Evolutionary conservation across 2,329 filamentous ascomycete species (phyloP), one percentile per base, ranked within the genome.

Genomic region (Arthrobotrys pseudoclavata): DNA sequence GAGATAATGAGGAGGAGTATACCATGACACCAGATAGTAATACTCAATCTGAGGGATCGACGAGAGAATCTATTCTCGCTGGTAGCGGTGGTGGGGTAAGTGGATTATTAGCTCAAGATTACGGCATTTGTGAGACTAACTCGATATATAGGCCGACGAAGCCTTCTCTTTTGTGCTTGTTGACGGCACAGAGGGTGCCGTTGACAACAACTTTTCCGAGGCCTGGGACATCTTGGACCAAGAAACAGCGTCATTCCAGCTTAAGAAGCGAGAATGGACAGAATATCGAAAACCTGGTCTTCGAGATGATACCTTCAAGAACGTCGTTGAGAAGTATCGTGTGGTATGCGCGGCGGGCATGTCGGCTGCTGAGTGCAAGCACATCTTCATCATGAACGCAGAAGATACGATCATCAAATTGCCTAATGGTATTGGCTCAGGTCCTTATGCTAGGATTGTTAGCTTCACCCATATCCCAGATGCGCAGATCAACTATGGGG

Each of bases 401-500:
- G 47, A 67, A 29, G 50, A 67, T 29, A 67, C 63, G 1, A 67
- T 67, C 13, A 67, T 55, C 22, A 67, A 67, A 10, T 3, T 67
- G n/a, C 63, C 63, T 1, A 24, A 47, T 7, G 45, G 47, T 42
- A 45, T 67, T 20, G 63, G 47, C 15, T 53, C 50, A 4, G 63
- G 63, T 5, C 63, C 63, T 10, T 67, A 67, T 26, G 63, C 63
- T 4, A 37, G 63, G 13, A 40, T 67, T 7, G 29, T 67, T 1
- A 67, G 63, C 29, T 67, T 67, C 15, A 55, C 29, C 24, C 63
- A 67, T 55, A 31, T 67, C n/a, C 63, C 63, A 4, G 63, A 67
- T 37, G 63, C 63, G 1, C 5, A n/a, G 12, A 67, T 67, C 22
- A 52, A 53, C 47, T 52, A 55, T 20, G 48, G 37, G 0, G 63